Conservation (phyloP, 495 filamentous ascomycete species). For the Podospora sp. region DNA sequence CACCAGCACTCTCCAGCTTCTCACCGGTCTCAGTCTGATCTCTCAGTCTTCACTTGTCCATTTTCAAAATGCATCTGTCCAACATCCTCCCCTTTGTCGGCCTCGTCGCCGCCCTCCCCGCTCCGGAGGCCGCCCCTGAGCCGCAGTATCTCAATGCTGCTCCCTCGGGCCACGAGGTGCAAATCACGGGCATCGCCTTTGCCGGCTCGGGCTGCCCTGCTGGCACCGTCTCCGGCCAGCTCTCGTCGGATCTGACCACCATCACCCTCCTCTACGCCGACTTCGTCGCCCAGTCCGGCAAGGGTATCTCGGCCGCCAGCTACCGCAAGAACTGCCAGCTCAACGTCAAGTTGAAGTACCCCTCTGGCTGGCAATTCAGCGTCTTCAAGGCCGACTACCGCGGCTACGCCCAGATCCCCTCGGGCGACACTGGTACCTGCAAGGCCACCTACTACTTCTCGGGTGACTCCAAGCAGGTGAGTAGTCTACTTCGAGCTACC, state of each 20-base stretch:
- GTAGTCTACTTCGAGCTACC: too few relatives aligned
- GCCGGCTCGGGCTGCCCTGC: slow-evolving; percentile 55
- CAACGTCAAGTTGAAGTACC: slow-evolving; percentile 53
- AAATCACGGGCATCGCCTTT: slow-evolving; percentile 46
- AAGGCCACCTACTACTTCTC: slow-evolving; percentile 58
- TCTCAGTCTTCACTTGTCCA: neutral
- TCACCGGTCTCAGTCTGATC: neutral
- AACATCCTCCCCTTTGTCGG: slow-evolving; percentile 22
- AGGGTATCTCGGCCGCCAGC: slow-evolving; percentile 39
- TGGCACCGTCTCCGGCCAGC: slow-evolving; percentile 41
- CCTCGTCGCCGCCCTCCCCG: slow-evolving; percentile 19
- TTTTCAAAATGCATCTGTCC: slow-evolving; percentile 20
- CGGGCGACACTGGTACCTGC: slow-evolving; percentile 48
- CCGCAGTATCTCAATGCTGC: slow-evolving; percentile 15
- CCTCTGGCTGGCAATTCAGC: slow-evolving; percentile 54
- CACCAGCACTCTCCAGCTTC: neutral
- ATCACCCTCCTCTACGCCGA: slow-evolving; percentile 52
- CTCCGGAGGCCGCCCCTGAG: neutral
- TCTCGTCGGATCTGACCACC: slow-evolving; percentile 48
- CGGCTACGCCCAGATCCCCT: slow-evolving; percentile 49
- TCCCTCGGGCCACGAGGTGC: slow-evolving; percentile 36
- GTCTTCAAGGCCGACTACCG: slow-evolving; percentile 55
- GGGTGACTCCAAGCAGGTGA: slow-evolving; percentile 37
- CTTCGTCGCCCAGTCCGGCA: slow-evolving; percentile 51
- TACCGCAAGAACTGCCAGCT: slow-evolving; percentile 56